A percentile compares a stretch with the other conserved stretches of the same genome.
phyloP scores from a whole-genome alignment of 2,329 filamentous ascomycete genomes.

The Ophiobolus disseminans region DNA sequence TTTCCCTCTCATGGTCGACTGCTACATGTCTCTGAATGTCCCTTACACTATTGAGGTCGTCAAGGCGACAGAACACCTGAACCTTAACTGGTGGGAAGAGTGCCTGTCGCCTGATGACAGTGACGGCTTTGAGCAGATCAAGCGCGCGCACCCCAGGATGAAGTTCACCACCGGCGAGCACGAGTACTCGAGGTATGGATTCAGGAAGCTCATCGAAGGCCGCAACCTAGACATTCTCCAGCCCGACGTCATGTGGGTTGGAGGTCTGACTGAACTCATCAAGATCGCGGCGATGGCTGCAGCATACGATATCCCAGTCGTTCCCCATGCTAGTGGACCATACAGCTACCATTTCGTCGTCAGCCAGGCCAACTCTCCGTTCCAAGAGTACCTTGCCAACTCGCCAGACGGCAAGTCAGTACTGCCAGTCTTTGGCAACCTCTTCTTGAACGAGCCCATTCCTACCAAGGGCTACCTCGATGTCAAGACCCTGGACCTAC shows the following conservation, averaged over 20 bases:
- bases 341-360: slow-evolving; percentile 98
- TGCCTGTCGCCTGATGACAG: slow-evolving; percentile 90
- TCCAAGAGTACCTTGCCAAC: slow-evolving; percentile 96
- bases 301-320: slow-evolving; percentile 92
- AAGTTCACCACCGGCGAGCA: slow-evolving; percentile 98
- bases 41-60: slow-evolving; percentile 91
- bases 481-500: slow-evolving; percentile 80
- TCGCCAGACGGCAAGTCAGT: slow-evolving; percentile 90
- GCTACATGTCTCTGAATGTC: slow-evolving; percentile 96
- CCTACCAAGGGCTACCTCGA: slow-evolving; percentile 83
- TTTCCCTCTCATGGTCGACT: slow-evolving; percentile 93
- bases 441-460: slow-evolving; percentile 91
- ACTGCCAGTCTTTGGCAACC: slow-evolving; percentile 86
- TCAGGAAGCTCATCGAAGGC: slow-evolving; percentile 90
- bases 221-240: slow-evolving; percentile 94
- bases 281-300: slow-evolving; percentile 88
- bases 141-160: slow-evolving; percentile 85
- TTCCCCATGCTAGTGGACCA: slow-evolving; percentile 91
- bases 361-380: slow-evolving; percentile 89
- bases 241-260: slow-evolving; percentile 97
- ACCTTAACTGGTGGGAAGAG: slow-evolving; percentile 98
- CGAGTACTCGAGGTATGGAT: slow-evolving; percentile 92
- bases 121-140: slow-evolving; percentile 87
- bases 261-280: slow-evolving; percentile 88
- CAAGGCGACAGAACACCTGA: slow-evolving; percentile 79